Conservation (phyloP, 306 rosid genomes). For the Malus fusca region DNA sequence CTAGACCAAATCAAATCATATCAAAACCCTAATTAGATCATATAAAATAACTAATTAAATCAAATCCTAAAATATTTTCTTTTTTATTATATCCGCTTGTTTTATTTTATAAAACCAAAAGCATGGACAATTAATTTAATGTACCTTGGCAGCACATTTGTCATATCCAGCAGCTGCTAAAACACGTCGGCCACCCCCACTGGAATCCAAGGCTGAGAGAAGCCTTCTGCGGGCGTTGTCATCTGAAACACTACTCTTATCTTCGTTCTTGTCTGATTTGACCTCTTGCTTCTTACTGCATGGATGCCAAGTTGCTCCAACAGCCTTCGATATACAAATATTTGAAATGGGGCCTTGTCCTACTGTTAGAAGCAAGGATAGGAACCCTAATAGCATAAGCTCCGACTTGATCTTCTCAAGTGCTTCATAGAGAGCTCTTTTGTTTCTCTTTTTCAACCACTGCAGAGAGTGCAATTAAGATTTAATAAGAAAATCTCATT, state of each 20-base stretch:
- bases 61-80: too few species aligned
- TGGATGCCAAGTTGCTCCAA: slow-evolving; percentile 70
- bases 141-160: slow-evolving; percentile 43
- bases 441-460: slow-evolving; percentile 71
- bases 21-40: too few species aligned
- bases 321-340: slow-evolving; percentile 42
- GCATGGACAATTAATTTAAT: not conserved
- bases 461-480: slow-evolving; percentile 9
- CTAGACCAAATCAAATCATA: too few species aligned
- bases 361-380: slow-evolving; percentile 67
- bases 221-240: slow-evolving; percentile 25
- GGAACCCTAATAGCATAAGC: slow-evolving; percentile 77
- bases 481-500: not conserved
- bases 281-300: slow-evolving; percentile 31
- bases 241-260: not conserved
- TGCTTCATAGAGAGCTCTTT: slow-evolving; percentile 56
- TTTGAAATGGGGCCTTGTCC: slow-evolving; percentile 49
- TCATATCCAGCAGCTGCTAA: slow-evolving; percentile 33
- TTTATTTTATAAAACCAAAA: not conserved
- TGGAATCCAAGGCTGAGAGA: not conserved
- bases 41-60: too few species aligned
- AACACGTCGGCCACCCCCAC: slow-evolving; percentile 29
- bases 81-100: too few species aligned
- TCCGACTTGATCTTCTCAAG: slow-evolving; percentile 80
- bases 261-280: not conserved